These are phyloP conservation scores for Kwoniella pini DNA, from an alignment of 768 basidiomycete species.

Conservation along the genomic window DNA sequence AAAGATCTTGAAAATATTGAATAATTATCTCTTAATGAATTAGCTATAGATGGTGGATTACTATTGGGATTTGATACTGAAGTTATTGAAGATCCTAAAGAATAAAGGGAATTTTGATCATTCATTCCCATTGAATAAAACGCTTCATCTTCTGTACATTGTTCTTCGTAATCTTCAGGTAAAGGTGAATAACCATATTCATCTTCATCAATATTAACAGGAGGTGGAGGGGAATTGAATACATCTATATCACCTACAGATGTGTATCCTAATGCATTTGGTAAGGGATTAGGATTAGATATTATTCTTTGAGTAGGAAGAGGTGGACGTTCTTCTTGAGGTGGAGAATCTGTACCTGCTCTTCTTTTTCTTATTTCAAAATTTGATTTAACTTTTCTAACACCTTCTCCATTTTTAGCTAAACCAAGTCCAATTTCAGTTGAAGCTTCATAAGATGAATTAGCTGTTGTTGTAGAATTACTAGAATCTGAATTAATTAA, in stretches of 20 bases:
- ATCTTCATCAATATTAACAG: conserved; percentile 30
- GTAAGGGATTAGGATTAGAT: conserved; percentile 4
- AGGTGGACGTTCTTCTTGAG: conserved; percentile 37
- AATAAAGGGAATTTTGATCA: conserved; percentile 22
- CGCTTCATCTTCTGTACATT: conserved; percentile 39
- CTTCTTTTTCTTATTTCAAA: conserved; percentile 28
- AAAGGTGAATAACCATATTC: conserved; percentile 42
- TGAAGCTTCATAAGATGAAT: conserved; percentile 14
- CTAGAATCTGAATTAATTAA: conserved; percentile 22
- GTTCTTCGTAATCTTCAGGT: conserved; percentile 45
- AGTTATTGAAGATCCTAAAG: conserved; percentile 14
- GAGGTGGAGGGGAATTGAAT: conserved; percentile 13
- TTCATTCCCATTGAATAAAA: conserved; percentile 23
- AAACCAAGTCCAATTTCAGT: conserved; percentile 25
- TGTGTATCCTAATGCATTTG: neutral
- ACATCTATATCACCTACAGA: conserved; percentile 6
- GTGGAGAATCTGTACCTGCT: conserved; percentile 17
- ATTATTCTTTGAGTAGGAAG: conserved; percentile 1
- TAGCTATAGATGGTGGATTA: neutral
- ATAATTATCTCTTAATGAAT: neutral
- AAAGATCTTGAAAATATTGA: neutral
- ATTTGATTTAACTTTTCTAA: conserved; percentile 37
- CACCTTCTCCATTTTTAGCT: conserved; percentile 40
- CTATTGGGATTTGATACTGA: no score
- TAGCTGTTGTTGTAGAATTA: neutral